These are phyloP conservation scores for Eruca vesicaria DNA, from an alignment of 441 rosid genomes.

Conservation along the genomic window DNA sequence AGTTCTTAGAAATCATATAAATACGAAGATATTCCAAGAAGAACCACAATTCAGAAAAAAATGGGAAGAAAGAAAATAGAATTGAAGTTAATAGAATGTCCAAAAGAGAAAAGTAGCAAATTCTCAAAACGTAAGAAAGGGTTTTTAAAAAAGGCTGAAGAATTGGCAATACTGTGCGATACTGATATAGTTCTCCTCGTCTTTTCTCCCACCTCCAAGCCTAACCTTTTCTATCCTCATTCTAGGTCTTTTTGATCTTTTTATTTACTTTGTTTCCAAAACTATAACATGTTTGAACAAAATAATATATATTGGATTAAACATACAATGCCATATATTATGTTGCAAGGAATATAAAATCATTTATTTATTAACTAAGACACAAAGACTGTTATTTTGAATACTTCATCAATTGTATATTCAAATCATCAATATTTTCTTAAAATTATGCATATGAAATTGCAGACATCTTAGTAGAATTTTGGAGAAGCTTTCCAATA, in stretches of 20 bases:
- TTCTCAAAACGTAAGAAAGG: slow-evolving; percentile 38
- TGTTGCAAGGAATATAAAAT: background rate
- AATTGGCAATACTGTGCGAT: slow-evolving; percentile 30
- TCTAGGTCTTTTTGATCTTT: background rate
- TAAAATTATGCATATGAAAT: background rate
- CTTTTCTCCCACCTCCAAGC: slow-evolving; percentile 10
- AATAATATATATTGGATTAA: no score
- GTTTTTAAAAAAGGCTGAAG: slow-evolving; percentile 34
- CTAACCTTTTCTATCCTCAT: background rate
- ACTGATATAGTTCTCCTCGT: slow-evolving; percentile 19
- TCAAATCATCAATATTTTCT: background rate
- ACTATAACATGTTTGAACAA: background rate
- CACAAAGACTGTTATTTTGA: background rate
- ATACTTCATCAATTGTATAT: background rate
- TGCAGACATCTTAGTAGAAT: background rate
- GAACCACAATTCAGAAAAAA: background rate
- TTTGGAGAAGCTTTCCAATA: background rate
- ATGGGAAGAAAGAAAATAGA: slow-evolving; percentile 38
- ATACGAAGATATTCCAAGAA: background rate
- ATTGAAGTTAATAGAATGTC: slow-evolving; percentile 5
- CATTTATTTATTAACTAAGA: background rate
- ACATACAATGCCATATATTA: no score
- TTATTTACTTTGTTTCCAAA: background rate
- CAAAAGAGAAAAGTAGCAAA: slow-evolving; percentile 29
- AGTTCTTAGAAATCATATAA: background rate